Percentiles rank a stretch among this genome's conserved stretches.
Evolutionary conservation across 768 basidiomycete species (phyloP).

Genomic region (Kwoniella heveanensis): DNA sequence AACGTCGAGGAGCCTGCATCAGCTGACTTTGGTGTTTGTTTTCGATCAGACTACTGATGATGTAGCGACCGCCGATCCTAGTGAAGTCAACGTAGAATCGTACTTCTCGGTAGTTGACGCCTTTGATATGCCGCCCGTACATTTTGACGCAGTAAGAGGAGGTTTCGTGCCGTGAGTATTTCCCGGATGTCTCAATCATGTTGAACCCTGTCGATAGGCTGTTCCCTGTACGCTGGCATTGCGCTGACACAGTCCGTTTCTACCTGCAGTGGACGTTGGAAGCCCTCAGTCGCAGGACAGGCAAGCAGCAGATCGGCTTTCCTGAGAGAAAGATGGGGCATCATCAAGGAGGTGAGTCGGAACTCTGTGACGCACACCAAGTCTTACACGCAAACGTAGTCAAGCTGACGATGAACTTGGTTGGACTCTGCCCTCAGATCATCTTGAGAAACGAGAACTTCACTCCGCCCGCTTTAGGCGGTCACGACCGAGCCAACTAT

Average conservation of each 20-base stretch:
- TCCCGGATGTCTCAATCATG: not conserved
- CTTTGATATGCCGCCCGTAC: conserved; percentile 93
- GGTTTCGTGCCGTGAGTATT: conserved; percentile 78
- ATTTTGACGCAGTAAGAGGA: conserved; percentile 81
- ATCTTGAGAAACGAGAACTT: conserved; percentile 96
- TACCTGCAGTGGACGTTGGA: conserved; percentile 60
- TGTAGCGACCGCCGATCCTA: conserved; percentile 43
- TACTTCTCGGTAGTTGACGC: conserved; percentile 81
- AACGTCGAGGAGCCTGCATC: no score
- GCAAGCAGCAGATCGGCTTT: conserved; percentile 78
- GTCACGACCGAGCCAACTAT: conserved; percentile 79
- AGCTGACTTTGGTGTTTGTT: not conserved
- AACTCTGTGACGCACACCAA: not conserved
- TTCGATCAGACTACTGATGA: conserved; percentile 44
- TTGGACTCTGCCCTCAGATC: conserved; percentile 60
- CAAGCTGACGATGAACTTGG: not conserved
- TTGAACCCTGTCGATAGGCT: not conserved
- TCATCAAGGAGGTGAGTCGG: conserved; percentile 73
- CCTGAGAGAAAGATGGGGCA: conserved; percentile 78
- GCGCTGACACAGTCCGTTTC: not conserved
- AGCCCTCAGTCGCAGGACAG: conserved; percentile 75
- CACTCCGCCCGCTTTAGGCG: conserved; percentile 89
- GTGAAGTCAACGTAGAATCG: conserved; percentile 52
- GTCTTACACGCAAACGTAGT: not conserved
- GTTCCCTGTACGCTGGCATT: no score